Evolutionary conservation across 306 rosid species (phyloP).

Genomic region (Dalbergia cochinchinensis): DNA sequence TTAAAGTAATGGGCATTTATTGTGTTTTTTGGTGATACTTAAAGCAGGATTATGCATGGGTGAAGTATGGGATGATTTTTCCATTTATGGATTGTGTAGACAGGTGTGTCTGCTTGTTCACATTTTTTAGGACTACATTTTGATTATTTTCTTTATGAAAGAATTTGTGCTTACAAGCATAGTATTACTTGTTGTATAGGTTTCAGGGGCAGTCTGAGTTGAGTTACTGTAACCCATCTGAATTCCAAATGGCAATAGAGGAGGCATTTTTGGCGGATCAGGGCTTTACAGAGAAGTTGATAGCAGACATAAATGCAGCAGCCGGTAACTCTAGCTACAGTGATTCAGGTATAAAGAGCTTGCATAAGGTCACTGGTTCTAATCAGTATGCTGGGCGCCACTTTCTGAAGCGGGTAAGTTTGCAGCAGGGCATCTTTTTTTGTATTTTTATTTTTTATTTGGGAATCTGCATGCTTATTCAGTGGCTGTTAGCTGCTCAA

Average conservation of each 20-base stretch:
- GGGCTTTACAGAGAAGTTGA: slow-evolving; percentile 92
- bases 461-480: slow-evolving; percentile 20
- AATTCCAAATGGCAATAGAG: slow-evolving; percentile 90
- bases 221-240: slow-evolving; percentile 65
- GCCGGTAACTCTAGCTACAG: slow-evolving; percentile 65
- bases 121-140: not conserved
- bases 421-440: slow-evolving; percentile 34
- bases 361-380: slow-evolving; percentile 63
- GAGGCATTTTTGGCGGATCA: slow-evolving; percentile 96
- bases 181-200: slow-evolving; percentile 59
- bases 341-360: slow-evolving; percentile 52
- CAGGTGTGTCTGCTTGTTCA: slow-evolving; percentile 63
- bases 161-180: slow-evolving; percentile 46
- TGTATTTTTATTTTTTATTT: slow-evolving; percentile 25
- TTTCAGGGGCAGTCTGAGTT: slow-evolving; percentile 86
- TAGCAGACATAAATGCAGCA: slow-evolving; percentile 90
- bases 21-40: slow-evolving; percentile 52
- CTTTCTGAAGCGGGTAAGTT: slow-evolving; percentile 62
- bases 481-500: slow-evolving; percentile 1
- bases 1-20: slow-evolving; percentile 46
- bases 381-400: slow-evolving; percentile 57
- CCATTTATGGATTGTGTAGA: slow-evolving; percentile 86
- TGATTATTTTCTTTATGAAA: slow-evolving; percentile 7
- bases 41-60: slow-evolving; percentile 99
- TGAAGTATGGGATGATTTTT: slow-evolving; percentile 85